phyloP scores from a whole-genome alignment of 2,329 filamentous ascomycete species.

The Aspergillus pseudoterreus region DNA sequence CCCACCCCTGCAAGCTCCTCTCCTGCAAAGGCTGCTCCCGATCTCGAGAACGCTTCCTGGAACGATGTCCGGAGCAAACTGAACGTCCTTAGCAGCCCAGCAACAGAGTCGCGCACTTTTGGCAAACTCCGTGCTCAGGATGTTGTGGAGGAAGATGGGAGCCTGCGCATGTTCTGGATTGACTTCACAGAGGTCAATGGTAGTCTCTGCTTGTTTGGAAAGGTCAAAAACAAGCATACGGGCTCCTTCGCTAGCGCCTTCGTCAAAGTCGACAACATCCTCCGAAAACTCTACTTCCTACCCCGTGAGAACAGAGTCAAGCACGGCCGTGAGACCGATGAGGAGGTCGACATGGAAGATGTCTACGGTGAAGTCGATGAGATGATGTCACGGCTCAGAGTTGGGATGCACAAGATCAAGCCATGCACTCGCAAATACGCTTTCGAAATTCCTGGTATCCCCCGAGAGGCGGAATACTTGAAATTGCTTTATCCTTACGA shows the following conservation, averaged over 20 bases:
- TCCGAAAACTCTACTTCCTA: constrained; percentile 89
- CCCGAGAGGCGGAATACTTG: constrained; percentile 84
- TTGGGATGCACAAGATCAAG: constrained; percentile 92
- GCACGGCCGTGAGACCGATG: constrained; percentile 64
- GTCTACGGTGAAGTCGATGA: constrained; percentile 86
- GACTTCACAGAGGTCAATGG: constrained; percentile 93
- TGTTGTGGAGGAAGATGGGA: constrained; percentile 90
- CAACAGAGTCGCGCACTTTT: constrained; percentile 57
- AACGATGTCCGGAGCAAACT: constrained; percentile 80
- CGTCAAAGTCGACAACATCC: constrained; percentile 89
- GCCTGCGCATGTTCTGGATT: constrained; percentile 91
- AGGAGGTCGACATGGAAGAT: constrained; percentile 80
- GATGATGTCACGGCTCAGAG: constrained; percentile 81
- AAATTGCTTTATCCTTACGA: constrained; percentile 96
- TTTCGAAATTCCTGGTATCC: constrained; percentile 83
- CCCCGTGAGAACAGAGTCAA: constrained; percentile 64
- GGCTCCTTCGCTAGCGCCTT: constrained; percentile 84
- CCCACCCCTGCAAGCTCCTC: constrained; percentile 75
- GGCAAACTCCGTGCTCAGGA: constrained; percentile 81
- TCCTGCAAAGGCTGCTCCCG: constrained; percentile 58
- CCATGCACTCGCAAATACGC: constrained; percentile 86
- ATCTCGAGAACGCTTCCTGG: constrained; percentile 77
- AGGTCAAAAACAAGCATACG: constrained; percentile 84
- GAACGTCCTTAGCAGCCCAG: constrained; percentile 75
- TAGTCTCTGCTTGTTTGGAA: constrained; percentile 89